These are phyloP conservation scores for Rhododendron kiyosumense DNA, from an alignment of 148 eudicot species.

Conservation along the genomic window DNA sequence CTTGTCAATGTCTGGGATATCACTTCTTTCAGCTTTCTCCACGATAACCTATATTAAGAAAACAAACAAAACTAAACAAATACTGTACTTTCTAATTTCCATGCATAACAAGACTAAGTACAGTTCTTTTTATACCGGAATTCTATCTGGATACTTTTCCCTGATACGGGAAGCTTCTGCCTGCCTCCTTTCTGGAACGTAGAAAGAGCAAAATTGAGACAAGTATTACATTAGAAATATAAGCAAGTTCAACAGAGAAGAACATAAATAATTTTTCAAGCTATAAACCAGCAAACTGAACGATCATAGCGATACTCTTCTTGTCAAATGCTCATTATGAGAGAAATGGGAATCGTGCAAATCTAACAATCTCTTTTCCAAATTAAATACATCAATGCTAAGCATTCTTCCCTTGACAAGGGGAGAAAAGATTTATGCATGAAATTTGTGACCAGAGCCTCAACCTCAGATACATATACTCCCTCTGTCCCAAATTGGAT, in stretches of 20 bases:
- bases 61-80: not conserved
- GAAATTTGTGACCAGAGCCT: not conserved
- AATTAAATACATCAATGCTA: not conserved
- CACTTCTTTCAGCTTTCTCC: conserved; percentile 92
- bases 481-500: no score
- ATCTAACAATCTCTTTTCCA: not conserved
- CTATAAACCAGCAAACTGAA: not conserved
- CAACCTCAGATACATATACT: not conserved
- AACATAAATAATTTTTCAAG: not conserved
- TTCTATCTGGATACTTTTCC: conserved; percentile 94
- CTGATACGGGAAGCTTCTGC: conserved; percentile 95
- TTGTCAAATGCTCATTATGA: not conserved
- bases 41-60: conserved; percentile 60
- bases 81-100: not conserved
- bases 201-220: not conserved
- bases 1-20: conserved; percentile 94
- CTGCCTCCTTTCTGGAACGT: conserved; percentile 74
- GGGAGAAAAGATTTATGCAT: not conserved
- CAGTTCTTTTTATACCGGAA: conserved; percentile 48
- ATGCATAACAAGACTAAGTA: not conserved
- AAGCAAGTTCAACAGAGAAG: not conserved
- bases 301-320: not conserved
- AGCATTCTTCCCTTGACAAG: not conserved
- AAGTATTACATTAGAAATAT: not conserved
- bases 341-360: no score